Evolutionary conservation across 352 stramenopile species (phyloP).

Genomic region (Phytopythium kandeliae): DNA sequence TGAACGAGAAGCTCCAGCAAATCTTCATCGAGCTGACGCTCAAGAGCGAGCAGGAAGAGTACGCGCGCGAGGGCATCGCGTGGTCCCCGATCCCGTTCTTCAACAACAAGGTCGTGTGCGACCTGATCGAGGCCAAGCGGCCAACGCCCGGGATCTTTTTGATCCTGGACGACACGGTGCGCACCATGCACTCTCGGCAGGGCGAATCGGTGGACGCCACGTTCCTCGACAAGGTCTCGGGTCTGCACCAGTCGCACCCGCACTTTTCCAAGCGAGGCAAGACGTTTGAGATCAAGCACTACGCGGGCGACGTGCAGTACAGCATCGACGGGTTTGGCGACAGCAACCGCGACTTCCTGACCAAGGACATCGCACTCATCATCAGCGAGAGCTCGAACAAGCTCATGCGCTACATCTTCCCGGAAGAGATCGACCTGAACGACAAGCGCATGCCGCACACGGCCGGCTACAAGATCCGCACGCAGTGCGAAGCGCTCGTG

Average conservation of each 20-base stretch:
- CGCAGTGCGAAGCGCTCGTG: slow-evolving; percentile 86
- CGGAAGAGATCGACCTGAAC: slow-evolving; percentile 74
- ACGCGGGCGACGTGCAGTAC: slow-evolving; percentile 84
- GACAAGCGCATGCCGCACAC: slow-evolving; percentile 79
- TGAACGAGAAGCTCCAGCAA: slow-evolving; percentile 90
- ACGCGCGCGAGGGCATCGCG: slow-evolving; percentile 90
- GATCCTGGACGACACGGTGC: slow-evolving; percentile 73
- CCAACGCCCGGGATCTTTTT: slow-evolving; percentile 71
- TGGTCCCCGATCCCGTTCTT: slow-evolving; percentile 88
- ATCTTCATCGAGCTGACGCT: slow-evolving; percentile 89
- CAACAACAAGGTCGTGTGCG: slow-evolving; percentile 89
- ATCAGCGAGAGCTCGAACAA: slow-evolving; percentile 83
- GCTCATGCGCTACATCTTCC: slow-evolving; percentile 82
- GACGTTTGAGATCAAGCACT: slow-evolving; percentile 84
- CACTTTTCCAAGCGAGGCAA: too few species aligned
- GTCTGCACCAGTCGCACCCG: slow-evolving; percentile 53
- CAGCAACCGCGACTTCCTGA: slow-evolving; percentile 80
- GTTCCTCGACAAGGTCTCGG: slow-evolving; percentile 82
- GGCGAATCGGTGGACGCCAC: slow-evolving; percentile 75
- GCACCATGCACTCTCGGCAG: too few species aligned
- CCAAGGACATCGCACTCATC: slow-evolving; percentile 77
- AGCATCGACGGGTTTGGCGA: slow-evolving; percentile 76
- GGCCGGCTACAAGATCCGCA: slow-evolving; percentile 78
- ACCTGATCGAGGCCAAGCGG: slow-evolving; percentile 82
- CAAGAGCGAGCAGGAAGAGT: slow-evolving; percentile 89